Percentiles rank a stretch among this genome's conserved stretches.
These are phyloP conservation scores for Ganoderma lucidum DNA, from an alignment of 1,284 basidiomycete genomes.

Conservation along the genomic window DNA sequence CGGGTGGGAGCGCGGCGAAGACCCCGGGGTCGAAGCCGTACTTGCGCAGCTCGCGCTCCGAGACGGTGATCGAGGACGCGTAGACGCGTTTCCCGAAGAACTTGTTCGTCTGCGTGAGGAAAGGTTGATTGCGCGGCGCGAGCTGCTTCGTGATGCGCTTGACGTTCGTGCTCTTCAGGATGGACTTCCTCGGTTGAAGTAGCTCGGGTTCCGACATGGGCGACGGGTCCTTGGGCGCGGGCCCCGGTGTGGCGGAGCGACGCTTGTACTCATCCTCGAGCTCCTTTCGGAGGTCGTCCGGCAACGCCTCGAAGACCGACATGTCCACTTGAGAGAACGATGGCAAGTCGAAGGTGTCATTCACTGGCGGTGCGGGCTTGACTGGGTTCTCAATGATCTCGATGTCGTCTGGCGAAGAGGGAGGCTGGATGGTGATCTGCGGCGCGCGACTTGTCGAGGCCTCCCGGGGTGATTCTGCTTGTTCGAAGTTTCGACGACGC, in stretches of 20 bases:
- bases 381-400: constrained; percentile 31
- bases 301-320: constrained; percentile 76
- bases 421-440: constrained; percentile 43
- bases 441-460: constrained; percentile 28
- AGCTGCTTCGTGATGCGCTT: constrained; percentile 70
- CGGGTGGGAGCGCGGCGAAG: constrained; percentile 67
- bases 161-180: constrained; percentile 50
- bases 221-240: constrained; percentile 27
- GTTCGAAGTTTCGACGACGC: constrained; percentile 34
- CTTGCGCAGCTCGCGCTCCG: constrained; percentile 58
- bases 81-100: constrained; percentile 45
- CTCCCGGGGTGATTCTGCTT: constrained; percentile 23
- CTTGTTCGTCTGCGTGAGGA: constrained; percentile 55
- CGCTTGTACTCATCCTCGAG: constrained; percentile 72
- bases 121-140: too few species aligned
- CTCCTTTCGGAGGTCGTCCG: constrained; percentile 74
- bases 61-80: constrained; percentile 39
- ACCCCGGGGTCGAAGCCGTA: constrained; percentile 79
- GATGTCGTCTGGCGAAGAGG: constrained; percentile 42
- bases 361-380: neutral
- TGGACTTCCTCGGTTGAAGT: constrained; percentile 37
- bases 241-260: constrained; percentile 56
- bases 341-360: constrained; percentile 55
- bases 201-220: constrained; percentile 22
- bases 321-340: constrained; percentile 81